Percentiles rank a stretch among this genome's conserved stretches.
phyloP scores from a whole-genome alignment of 805 yeast genomes.

The Myxozyma melibiosi region DNA sequence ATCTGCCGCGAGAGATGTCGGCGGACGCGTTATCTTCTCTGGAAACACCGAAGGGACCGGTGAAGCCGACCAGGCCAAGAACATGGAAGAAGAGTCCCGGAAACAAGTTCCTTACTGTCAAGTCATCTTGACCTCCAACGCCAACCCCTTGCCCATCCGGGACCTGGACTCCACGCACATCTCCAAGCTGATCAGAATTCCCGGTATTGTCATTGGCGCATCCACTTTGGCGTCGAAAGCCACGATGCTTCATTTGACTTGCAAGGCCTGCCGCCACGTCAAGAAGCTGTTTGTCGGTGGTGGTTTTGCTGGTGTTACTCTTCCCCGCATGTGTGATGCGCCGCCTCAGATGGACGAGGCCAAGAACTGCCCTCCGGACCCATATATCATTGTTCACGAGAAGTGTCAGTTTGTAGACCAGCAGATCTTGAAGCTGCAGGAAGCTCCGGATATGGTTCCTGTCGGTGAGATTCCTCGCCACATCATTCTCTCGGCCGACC shows the following conservation, averaged over 20 bases:
- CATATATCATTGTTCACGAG: slow-evolving; percentile 91
- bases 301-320: slow-evolving; percentile 68
- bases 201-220: slow-evolving; percentile 91
- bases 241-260: slow-evolving; percentile 77
- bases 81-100: slow-evolving; percentile 50
- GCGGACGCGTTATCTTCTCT: slow-evolving; percentile 57
- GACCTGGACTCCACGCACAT: slow-evolving; percentile 84
- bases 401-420: slow-evolving; percentile 93
- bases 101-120: slow-evolving; percentile 77
- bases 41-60: slow-evolving; percentile 29
- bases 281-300: slow-evolving; percentile 61
- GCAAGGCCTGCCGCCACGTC: slow-evolving; percentile 85
- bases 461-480: slow-evolving; percentile 99
- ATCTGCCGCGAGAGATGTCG: slow-evolving; percentile 57
- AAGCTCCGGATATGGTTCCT: slow-evolving; percentile 97
- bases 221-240: slow-evolving; percentile 88
- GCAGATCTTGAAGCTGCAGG: slow-evolving; percentile 90
- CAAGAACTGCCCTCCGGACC: slow-evolving; percentile 84
- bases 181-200: slow-evolving; percentile 82
- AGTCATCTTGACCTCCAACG: slow-evolving; percentile 70
- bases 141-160: slow-evolving; percentile 73
- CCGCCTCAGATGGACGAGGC: slow-evolving; percentile 47
- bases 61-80: slow-evolving; percentile 28
- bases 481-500: slow-evolving; percentile 80
- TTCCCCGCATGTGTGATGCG: slow-evolving; percentile 69